Base-by-base conservation (phyloP, 345 rosid species). In the Pugionium dolabratum region DNA sequence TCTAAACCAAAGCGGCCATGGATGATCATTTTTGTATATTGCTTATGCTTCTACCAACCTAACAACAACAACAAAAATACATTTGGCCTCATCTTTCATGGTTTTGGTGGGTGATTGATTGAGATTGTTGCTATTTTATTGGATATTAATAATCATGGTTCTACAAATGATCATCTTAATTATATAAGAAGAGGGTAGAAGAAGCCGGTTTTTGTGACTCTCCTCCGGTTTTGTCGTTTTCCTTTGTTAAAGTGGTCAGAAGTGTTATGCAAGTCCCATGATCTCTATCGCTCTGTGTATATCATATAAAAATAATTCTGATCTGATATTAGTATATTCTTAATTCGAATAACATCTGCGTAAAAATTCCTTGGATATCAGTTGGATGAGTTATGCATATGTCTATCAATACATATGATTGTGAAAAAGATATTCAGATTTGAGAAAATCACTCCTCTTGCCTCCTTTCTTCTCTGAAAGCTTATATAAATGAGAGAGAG, bases 21-120 rank as follows among this genome's bases (percentile, higher is more conserved):
- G 76, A 59, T 73, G 76, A 59, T 66, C 72, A 1, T 66, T 52
- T 66, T 73, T 73, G 76, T 73, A 73, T 37, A 73, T 73, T 59
- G 76, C 76, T 66, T 73, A 8, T 66, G 72, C 76, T 66, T 73
- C 67, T 59, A n/a, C 76, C 37, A 18, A 55, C 46, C 52, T 39
- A 25, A 26, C 30, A 9, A 11, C 7, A 18, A 6, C 18, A 18
- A 25, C 5, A 7, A 11, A 30, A 43, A 53, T 7, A 62, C 42
- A 36, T 54, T 60, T 49, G 66, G 76, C 0, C 67, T 73, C 62
- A 35, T 37, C 62, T 59, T 52, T 73, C 72, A 73, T 66, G 56
- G 66, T 64, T 65, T 29, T 50, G 76, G 70, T 71, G 59, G 75
- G 70, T 63, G 45, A 28, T 53, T 54, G 35, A 6, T 25, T 37